Base-by-base conservation (phyloP, 1,139 yeast genomes). In the Zygoascus meyerae region DNA sequence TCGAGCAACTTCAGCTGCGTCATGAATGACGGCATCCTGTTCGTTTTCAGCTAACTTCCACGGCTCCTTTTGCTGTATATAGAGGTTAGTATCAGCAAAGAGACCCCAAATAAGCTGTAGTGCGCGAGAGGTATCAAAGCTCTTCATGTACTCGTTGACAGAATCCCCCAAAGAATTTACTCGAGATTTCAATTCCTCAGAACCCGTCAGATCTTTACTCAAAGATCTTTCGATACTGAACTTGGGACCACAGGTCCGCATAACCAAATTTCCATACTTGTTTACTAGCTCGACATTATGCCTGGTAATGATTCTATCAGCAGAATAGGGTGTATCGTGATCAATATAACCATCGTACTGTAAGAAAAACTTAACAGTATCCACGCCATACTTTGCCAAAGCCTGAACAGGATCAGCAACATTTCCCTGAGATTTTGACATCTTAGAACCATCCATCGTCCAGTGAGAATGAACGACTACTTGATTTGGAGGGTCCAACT, bases 401-500 rank as follows among this genome's bases (percentile, higher is more conserved):
- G 83, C 73, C 14, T 70, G 75, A 17, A 83, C 61, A 0, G 99
- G 98, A 59, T 94, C 97, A 8, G 92, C 95, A n/a, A 92, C 97
- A 63, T 92, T 92, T 0, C 97, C 97, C 49, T 83, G 67, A 48
- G 95, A 83, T 59, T 92, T 92, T 49, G 95, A 85, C 98, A 92
- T 92, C 62, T 92, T 92, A 46, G 79, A 71, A 0, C 97, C 97
- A 40, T 81, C 84, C 65, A 86, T 77, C 14, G 90, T 72, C 98
- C 98, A 92, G 64, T 92, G 98, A 2, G 95, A 83, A 66, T 92
- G 99, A 1, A 92, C 95, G 10, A 89, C 74, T 3, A 92, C 77
- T 53, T 81, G 83, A 36, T 73, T 67, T 0, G 97, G 97, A 8
- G 83, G 61, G 2, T 77, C 77, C 0, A 86, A 61, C 0, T 74